phyloP scores from a whole-genome alignment of 768 basidiomycete genomes.

The Russula griseocarnosa region DNA sequence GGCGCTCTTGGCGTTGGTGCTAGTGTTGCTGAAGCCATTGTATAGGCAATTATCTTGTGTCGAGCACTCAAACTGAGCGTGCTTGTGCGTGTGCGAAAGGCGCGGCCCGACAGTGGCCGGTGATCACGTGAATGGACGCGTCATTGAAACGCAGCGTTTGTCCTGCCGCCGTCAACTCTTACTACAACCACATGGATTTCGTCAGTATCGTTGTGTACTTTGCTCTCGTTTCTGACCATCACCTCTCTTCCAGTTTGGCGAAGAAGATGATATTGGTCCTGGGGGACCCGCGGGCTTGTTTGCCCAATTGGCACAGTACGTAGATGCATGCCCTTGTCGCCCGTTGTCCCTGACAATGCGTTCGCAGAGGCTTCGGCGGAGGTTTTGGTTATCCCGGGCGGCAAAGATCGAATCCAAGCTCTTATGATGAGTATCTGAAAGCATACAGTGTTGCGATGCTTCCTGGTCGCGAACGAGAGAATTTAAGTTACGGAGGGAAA shows the following conservation, averaged over 20 bases:
- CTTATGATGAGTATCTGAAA: conserved; percentile 90
- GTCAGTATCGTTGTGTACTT: not conserved
- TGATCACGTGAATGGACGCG: conserved; percentile 24
- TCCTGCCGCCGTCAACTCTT: not conserved
- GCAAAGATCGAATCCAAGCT: conserved; percentile 53
- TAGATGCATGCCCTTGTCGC: conserved; percentile 11
- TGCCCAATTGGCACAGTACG: conserved; percentile 61
- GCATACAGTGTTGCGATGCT: conserved; percentile 96
- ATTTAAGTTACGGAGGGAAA: conserved; percentile 96
- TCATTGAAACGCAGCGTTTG: not conserved
- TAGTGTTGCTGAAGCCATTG: conserved; percentile 34
- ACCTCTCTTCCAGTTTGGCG: conserved; percentile 18
- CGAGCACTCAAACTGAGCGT: not conserved
- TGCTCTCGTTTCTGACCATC: not conserved
- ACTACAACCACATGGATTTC: conserved; percentile 20
- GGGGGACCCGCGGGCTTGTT: conserved; percentile 60
- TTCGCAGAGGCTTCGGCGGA: conserved; percentile 50
- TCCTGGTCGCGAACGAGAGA: conserved; percentile 77
- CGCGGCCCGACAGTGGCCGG: not conserved
- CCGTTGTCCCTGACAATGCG: conserved; percentile 12
- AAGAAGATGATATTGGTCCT: conserved; percentile 27
- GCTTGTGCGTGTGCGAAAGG: not conserved
- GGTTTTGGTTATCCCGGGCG: conserved; percentile 46
- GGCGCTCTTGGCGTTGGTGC: conserved; percentile 27
- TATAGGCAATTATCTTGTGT: not conserved